Evolutionary conservation across 116 monocot genomes (phyloP).

Genomic region (Trichopus zeylanicus): DNA sequence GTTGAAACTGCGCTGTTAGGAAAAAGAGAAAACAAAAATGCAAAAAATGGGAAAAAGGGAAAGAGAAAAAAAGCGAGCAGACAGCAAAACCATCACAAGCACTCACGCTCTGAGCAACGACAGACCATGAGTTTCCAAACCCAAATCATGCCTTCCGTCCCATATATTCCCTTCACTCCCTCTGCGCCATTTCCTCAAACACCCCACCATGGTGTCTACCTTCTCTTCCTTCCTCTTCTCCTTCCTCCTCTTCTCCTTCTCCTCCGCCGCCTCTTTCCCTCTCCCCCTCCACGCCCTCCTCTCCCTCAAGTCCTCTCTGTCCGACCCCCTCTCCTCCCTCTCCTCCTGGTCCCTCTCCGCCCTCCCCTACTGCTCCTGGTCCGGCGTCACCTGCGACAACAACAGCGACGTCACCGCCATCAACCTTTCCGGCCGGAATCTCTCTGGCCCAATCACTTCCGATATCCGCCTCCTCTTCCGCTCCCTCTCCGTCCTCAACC

Average conservation of each 20-base stretch:
- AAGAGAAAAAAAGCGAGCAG: no score
- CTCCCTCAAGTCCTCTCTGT: conserved; percentile 43
- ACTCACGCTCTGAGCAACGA: no score
- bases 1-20: no score
- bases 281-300: conserved; percentile 38
- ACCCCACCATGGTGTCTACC: not conserved
- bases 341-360: conserved; percentile 23
- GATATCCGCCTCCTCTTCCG: conserved; percentile 30
- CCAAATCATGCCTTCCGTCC: not conserved
- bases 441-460: conserved; percentile 40
- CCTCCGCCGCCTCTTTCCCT: conserved; percentile 1
- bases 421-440: conserved; percentile 41
- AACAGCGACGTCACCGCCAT: conserved; percentile 12
- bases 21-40: no score
- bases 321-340: conserved; percentile 50
- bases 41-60: no score
- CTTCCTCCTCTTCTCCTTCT: conserved; percentile 4
- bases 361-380: conserved; percentile 39
- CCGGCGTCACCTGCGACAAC: conserved; percentile 38
- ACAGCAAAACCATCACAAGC: no score
- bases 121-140: no score
- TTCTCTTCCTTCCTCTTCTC: not conserved
- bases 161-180: no score
- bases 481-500: conserved; percentile 46
- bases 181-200: no score